Conservation (phyloP, 2,329 filamentous ascomycete genomes). For the Tolypocladium tundrense region DNA sequence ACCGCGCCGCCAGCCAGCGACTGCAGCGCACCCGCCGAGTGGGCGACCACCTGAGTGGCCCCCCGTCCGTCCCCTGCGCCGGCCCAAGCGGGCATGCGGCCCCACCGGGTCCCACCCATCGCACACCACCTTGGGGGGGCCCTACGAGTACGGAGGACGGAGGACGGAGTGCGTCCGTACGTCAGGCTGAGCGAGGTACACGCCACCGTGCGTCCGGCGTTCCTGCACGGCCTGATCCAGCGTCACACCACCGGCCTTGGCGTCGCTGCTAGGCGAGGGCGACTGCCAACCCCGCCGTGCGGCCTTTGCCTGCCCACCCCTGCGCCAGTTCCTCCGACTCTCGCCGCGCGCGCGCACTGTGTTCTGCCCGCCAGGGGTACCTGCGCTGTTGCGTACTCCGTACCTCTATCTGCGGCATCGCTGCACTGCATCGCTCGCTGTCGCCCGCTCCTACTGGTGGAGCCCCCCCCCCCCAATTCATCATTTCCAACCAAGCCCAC, state of each 20-base stretch:
- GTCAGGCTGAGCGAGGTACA: not conserved
- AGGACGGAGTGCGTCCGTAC: not conserved
- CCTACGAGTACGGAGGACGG: no score
- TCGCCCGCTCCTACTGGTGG: not conserved
- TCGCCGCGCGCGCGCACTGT: not conserved
- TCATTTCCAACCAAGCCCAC: not conserved
- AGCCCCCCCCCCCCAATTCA: not conserved
- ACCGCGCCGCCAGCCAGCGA: not conserved
- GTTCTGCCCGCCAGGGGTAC: not conserved
- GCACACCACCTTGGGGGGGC: not conserved
- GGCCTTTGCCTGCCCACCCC: not conserved
- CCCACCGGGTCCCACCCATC: not conserved
- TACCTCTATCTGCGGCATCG: not conserved
- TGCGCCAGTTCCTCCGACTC: not conserved
- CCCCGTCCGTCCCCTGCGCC: not conserved
- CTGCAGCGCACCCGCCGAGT: not conserved
- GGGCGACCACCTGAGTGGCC: not conserved
- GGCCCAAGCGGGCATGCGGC: slow-evolving; percentile 2
- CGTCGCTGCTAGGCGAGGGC: not conserved
- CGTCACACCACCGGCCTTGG: not conserved
- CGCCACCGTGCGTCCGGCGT: not conserved
- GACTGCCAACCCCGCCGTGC: not conserved
- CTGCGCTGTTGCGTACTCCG: not conserved
- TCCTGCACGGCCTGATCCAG: not conserved
- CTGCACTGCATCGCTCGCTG: not conserved